Percentiles rank a stretch among this genome's conserved stretches.
Conservation (phyloP, 108 stramenopile genomes). For the Conticribra guillardii region DNA sequence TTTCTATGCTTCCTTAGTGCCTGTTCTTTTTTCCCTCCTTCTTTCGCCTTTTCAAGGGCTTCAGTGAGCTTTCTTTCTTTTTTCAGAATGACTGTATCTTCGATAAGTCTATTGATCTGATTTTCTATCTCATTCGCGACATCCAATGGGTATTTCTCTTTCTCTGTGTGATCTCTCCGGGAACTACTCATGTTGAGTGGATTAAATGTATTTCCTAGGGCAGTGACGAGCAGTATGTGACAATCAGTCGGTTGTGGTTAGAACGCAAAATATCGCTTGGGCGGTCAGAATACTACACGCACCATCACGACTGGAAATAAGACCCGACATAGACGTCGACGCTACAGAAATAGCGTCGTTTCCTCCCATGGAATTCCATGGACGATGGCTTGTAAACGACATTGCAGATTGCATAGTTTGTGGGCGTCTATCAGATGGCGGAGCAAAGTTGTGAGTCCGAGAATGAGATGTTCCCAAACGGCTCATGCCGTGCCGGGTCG, state of each 20-base stretch:
- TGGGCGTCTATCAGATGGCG: not conserved
- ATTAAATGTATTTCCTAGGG: not conserved
- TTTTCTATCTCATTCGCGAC: slow-evolving; percentile 57
- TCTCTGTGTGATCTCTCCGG: not conserved
- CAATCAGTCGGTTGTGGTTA: too few relatives aligned
- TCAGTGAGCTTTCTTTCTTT: slow-evolving; percentile 44
- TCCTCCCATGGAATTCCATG: slow-evolving; percentile 4
- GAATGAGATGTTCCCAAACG: slow-evolving; percentile 10
- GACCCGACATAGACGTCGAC: slow-evolving; percentile 6
- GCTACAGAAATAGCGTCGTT: slow-evolving; percentile 12
- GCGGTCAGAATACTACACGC: not conserved
- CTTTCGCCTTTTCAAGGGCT: slow-evolving; percentile 85
- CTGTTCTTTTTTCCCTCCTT: slow-evolving; percentile 78
- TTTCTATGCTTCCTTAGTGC: slow-evolving; percentile 65
- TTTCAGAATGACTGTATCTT: slow-evolving; percentile 60
- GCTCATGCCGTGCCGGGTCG: slow-evolving; percentile 5
- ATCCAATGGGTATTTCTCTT: slow-evolving; percentile 16
- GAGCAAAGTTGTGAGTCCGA: not conserved
- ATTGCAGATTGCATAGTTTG: not conserved
- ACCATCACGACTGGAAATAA: not conserved
- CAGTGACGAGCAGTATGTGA: not conserved
- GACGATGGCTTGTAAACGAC: not conserved
- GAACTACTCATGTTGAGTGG: not conserved
- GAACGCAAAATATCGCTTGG: not conserved
- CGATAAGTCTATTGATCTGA: slow-evolving; percentile 74